Evolutionary conservation across 345 rosid genomes (phyloP).

Genomic region (Lumnitzera racemosa): DNA sequence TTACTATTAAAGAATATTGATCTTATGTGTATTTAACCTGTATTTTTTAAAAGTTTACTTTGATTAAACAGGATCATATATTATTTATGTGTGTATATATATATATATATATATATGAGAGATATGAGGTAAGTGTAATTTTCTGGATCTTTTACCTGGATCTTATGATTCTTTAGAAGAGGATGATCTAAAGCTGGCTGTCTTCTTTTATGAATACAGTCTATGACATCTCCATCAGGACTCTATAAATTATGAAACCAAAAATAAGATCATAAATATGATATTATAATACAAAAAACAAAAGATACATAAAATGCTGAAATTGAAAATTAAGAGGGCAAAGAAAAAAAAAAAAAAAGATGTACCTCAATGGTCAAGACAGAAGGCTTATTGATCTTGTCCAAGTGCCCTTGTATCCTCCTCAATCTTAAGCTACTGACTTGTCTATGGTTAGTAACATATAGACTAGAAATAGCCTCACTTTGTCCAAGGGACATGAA

Average conservation of each 20-base stretch:
- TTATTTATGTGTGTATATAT: too few species aligned
- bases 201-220: constrained; percentile 72
- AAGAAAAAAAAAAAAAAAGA: not conserved
- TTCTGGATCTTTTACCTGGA: constrained; percentile 48
- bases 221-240: constrained; percentile 89
- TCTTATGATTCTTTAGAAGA: constrained; percentile 82
- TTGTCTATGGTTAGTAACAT: constrained; percentile 46
- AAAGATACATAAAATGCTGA: constrained; percentile 1
- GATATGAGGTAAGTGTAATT: not conserved
- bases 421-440: constrained; percentile 68
- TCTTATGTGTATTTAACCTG: too few species aligned
- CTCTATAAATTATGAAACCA: constrained; percentile 25
- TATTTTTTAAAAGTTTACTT: too few species aligned
- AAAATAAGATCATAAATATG: not conserved
- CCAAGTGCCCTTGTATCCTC: constrained; percentile 73
- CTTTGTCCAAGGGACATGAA: constrained; percentile 6
- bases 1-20: too few species aligned
- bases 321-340: not conserved
- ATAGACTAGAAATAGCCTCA: constrained; percentile 27
- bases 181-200: constrained; percentile 99
- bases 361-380: constrained; percentile 71
- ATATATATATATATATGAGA: not conserved
- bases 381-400: constrained; percentile 78
- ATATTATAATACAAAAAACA: constrained; percentile 5
- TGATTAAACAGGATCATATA: too few species aligned